Evolutionary conservation across 148 eudicot species (phyloP).

Genomic region (Chenopodium quinoa): DNA sequence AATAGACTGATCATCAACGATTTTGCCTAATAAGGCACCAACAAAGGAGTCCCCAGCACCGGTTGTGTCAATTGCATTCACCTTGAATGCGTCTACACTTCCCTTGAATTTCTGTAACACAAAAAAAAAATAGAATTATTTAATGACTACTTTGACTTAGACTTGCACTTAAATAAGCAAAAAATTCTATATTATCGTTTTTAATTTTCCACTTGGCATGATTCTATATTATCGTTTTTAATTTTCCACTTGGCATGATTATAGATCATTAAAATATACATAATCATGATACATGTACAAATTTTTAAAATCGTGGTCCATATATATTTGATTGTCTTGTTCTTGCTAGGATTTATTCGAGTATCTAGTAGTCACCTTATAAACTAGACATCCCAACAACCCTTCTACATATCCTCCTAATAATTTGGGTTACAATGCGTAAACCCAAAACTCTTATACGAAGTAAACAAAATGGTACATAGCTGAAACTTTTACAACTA

Average conservation of each 20-base stretch:
- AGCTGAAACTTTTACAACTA: no score
- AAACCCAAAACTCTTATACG: no score
- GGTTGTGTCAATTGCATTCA: slow-evolving; percentile 71
- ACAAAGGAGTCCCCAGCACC: slow-evolving; percentile 92
- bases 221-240: background rate
- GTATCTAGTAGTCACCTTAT: background rate
- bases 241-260: background rate
- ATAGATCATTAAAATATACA: background rate
- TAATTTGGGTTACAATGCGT: background rate
- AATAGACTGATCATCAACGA: slow-evolving; percentile 61
- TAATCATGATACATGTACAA: background rate
- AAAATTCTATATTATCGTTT: no score
- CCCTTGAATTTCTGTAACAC: slow-evolving; percentile 58
- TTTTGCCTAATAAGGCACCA: slow-evolving; percentile 67
- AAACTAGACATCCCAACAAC: slow-evolving; percentile 2
- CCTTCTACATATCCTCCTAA: background rate
- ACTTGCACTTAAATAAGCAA: no score
- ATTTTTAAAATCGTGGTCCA: background rate
- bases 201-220: no score
- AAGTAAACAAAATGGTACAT: no score
- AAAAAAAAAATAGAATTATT: background rate
- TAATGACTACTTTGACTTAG: no score
- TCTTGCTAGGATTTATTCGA: background rate
- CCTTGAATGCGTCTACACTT: slow-evolving; percentile 55
- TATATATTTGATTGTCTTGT: no score